Percentiles rank a stretch among this genome's conserved stretches.
phyloP scores from a whole-genome alignment of 2,329 filamentous ascomycete species.

The Clonostachys solani region DNA sequence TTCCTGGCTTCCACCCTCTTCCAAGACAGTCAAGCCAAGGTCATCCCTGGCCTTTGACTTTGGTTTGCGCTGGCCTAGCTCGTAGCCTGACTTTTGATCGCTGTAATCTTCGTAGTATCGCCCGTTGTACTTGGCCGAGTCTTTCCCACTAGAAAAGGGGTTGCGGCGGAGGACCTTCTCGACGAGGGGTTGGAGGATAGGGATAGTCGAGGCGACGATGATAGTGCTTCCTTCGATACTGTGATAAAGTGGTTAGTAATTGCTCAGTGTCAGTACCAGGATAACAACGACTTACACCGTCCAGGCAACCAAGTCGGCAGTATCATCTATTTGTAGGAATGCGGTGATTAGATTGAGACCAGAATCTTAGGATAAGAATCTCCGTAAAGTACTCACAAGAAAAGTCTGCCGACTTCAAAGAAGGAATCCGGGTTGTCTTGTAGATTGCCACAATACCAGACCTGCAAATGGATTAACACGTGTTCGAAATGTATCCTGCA shows the following conservation, averaged over 20 bases:
- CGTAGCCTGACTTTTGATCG: neutral
- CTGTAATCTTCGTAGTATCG: slow-evolving; percentile 3
- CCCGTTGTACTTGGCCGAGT: neutral
- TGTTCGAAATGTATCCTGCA: neutral
- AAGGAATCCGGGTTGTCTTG: slow-evolving; percentile 17
- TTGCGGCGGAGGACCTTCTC: neutral
- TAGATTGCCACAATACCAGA: slow-evolving; percentile 19
- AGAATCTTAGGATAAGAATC: neutral
- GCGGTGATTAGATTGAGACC: neutral
- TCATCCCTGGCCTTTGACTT: slow-evolving; percentile 4
- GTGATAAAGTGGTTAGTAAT: neutral
- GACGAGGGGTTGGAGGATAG: slow-evolving; percentile 16
- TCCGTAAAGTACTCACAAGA: slow-evolving; percentile 8
- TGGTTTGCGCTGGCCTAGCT: slow-evolving; percentile 6
- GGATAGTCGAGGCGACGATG: slow-evolving; percentile 20
- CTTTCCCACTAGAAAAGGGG: neutral
- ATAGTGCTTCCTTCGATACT: slow-evolving; percentile 19
- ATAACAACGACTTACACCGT: slow-evolving; percentile 22
- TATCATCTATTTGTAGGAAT: slow-evolving; percentile 9
- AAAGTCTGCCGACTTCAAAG: slow-evolving; percentile 18
- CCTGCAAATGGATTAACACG: slow-evolving; percentile 5
- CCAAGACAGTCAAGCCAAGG: slow-evolving; percentile 7
- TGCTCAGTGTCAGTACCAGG: neutral
- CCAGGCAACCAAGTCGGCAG: slow-evolving; percentile 33
- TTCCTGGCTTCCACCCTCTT: slow-evolving; percentile 8